These are phyloP conservation scores for Arthrobotrys musiformis DNA, from an alignment of 2,329 filamentous ascomycete species.

Conservation along the genomic window DNA sequence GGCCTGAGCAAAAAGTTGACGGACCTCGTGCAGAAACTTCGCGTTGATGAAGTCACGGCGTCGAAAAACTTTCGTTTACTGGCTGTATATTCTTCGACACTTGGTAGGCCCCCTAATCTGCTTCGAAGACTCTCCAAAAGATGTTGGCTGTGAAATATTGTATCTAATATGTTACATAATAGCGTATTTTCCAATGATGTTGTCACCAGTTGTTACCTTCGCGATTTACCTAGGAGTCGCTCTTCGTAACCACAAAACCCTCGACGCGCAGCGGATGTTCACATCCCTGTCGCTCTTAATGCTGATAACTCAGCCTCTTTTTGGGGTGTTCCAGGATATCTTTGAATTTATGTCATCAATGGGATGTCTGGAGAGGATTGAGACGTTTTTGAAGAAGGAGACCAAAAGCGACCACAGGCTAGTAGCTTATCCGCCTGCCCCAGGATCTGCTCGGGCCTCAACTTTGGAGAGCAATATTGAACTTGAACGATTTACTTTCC, in stretches of 20 bases:
- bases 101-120: slow-evolving; percentile 59
- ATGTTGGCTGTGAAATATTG: background rate
- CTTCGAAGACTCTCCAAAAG: no score
- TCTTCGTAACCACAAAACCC: slow-evolving; percentile 6
- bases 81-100: slow-evolving; percentile 61
- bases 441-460: slow-evolving; percentile 40
- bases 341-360: slow-evolving; percentile 61
- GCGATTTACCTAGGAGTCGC: slow-evolving; percentile 44
- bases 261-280: slow-evolving; percentile 59
- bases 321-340: slow-evolving; percentile 61
- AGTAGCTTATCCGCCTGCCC: slow-evolving; percentile 58
- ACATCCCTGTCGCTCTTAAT: slow-evolving; percentile 62
- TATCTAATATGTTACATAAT: background rate
- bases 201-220: slow-evolving; percentile 57
- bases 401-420: slow-evolving; percentile 44
- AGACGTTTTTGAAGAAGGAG: slow-evolving; percentile 53
- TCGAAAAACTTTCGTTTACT: slow-evolving; percentile 62
- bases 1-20: slow-evolving; percentile 62
- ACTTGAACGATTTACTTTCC: slow-evolving; percentile 35
- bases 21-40: slow-evolving; percentile 61
- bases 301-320: slow-evolving; percentile 61
- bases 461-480: slow-evolving; percentile 13
- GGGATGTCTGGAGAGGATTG: slow-evolving; percentile 56
- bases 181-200: slow-evolving; percentile 59
- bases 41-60: slow-evolving; percentile 62